Evolutionary conservation across 768 basidiomycete species (phyloP), one percentile per base, ranked within the genome.

Genomic region (Lentinula lateritia): DNA sequence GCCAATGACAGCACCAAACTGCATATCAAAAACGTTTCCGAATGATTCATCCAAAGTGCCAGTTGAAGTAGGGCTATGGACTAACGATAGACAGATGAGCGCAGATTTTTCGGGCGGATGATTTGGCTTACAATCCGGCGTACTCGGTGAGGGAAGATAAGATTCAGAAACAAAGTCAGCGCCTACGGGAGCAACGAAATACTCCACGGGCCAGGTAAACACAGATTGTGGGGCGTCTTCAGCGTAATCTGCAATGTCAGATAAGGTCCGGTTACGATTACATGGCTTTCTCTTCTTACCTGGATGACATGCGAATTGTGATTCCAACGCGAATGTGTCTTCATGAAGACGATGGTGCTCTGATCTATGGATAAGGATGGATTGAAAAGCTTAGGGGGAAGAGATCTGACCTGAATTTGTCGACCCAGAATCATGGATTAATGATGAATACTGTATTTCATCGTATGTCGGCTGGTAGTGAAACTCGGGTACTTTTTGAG

Each of bases 11-110:
- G 45, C 39, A 15, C 59, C 59, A 13, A 60, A 60, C 13, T 60
- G 50, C 50, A 60, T 60, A 18, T 60, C 59, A 52, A 60, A 60
- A 28, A 60, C 50, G n/a, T 60, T 60, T 3, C 28, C 28, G 3
- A 10, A 35, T 36, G 50, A 28, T 13, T 60, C 59, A 52, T 52
- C 39, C 15, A n/a, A 5, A n/a, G 50, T 52, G 5, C 39, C 23
- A 41, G 32, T 18, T 16, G 59, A 52, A 1, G 59, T 7, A 23
- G 35, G 39, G 38, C 28, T 39, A 2, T 12, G 32, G 2, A 50
- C 15, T 36, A 48, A 48, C 50, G 9, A 7, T 6, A 23, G 0
- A 18, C 13, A 39, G 5, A 7, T 7, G 6, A 50, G 18, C 12
- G 15, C 20, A 1, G 20, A 1, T 2, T n/a, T 1, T 23, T 23